Base-by-base conservation (phyloP, 2,329 filamentous ascomycete species). In the Epichloe gansuensis region DNA sequence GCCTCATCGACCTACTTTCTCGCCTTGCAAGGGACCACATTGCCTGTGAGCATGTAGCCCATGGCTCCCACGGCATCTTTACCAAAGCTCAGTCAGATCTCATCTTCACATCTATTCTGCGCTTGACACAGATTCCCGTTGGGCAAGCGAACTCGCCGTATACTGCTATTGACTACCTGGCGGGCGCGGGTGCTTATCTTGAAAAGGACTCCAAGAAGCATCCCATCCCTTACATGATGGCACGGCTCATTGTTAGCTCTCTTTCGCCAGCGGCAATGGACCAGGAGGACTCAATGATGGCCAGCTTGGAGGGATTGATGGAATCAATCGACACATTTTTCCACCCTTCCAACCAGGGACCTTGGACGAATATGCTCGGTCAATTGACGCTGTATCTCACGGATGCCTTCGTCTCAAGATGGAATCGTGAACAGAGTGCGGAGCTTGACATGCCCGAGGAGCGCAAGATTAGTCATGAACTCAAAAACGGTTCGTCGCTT, bases 311-410 rank as follows among this genome's bases (percentile, higher is more conserved):
- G 67, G 91, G 88, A 0, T 75, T 98, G 50, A 86, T 98, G 59
- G 87, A 97, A 67, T 93, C 91, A 3, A 86, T 97, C 46, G 93
- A 98, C 67, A 98, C 93, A 0, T 98, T 98, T 69, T 98, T 96
- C 75, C 93, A 98, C 62, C 93, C 93, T 2, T 98, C 93, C 2
- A 98, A 98, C 67, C 88, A 91, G 50, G 93, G 93, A 13, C 75
- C 75, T 13, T 98, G 93, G 93, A 95, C 91, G 1, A 89, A 83
- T 61, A 86, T 91, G 58, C 73, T 98, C 44, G 86, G 90, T 3
- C 91, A 97, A 67, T 76, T 98, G 51, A 88, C 93, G 5, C 91
- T 91, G 65, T 95, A 95, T 67, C 75, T 98, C 5, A 85, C 91
- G 2, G 93, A 98, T 66, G 91, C 95, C 62, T 98, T 98, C 67